Evolutionary conservation across 176 grass and related monocot species (phyloP), one percentile per base, ranked within the genome.

Genomic region (Rhynchospora breviuscula): DNA sequence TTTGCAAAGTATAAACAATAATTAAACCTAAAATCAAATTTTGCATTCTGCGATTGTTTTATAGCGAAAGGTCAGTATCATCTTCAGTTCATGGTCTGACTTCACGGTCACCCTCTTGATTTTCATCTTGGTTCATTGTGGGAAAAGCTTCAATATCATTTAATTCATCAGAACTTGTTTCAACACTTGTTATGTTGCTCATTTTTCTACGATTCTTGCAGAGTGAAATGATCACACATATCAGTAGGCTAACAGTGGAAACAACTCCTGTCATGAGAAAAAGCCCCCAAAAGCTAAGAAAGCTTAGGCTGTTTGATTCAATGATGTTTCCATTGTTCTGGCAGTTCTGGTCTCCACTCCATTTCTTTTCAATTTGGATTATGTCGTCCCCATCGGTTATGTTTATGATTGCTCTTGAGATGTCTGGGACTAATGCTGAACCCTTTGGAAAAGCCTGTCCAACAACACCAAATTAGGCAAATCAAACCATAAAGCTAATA

Each of bases 261-360:
- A 88, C 88, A 65, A n/a, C 79, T 78, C 94, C 88, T 19, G 94
- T 94, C 51, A 92, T 54, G 63, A 93, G 88, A 83, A 94, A 97
- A 4, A 94, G 88, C 1, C 94, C 94, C 92, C 85, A 94, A 81
- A 97, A 97, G 85, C 87, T 94, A 17, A 2, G 11, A 79, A 88
- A 87, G 71, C 63, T 85, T 56, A 97, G 90, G 33, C 78, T 88
- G 59, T 81, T 70, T 44, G 92, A 85, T 19, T 86, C 86, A 70
- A 90, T 56, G 67, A 43, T 75, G 11, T 12, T 84, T 79, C 70
- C 74, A 31, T 10, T 49, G 1, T 80, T 51, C 40, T 85, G 91
- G 19, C 49, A 75, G n/a, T 79, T 35, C 35, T 2, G 12, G 33
- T 92, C 81, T 9, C 90, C 85, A 13, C 94, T 91, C 92, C 92